phyloP scores from a whole-genome alignment of 371 early-diverging fungal species.

The Haplosporangium sp. region DNA sequence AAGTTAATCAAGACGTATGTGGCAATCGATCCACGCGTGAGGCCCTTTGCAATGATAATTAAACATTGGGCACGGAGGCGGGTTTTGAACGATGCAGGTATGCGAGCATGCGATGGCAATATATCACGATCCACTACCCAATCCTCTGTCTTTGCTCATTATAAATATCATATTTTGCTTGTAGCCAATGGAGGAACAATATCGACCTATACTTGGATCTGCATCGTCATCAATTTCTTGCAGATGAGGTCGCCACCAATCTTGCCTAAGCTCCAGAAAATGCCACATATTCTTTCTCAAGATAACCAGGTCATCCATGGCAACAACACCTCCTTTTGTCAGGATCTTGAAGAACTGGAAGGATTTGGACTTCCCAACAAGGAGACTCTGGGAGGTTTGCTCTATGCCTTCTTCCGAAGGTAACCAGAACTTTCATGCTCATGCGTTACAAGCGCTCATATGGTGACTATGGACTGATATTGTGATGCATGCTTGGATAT shows the following conservation, averaged over 20 bases:
- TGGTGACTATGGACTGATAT: neutral
- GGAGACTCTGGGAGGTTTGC: conserved; percentile 81
- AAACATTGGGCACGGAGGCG: conserved; percentile 87
- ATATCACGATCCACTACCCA: neutral
- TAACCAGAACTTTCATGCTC: conserved; percentile 26
- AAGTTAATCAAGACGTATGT: conserved; percentile 82
- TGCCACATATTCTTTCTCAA: conserved; percentile 46
- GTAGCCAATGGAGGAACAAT: conserved; percentile 91
- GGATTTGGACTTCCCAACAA: conserved; percentile 77
- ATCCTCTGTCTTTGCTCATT: neutral
- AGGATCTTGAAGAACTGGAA: conserved; percentile 67
- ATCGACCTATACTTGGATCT: conserved; percentile 94
- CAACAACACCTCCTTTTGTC: conserved; percentile 69
- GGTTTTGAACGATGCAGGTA: conserved; percentile 78
- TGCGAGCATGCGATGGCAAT: neutral
- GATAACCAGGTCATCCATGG: conserved; percentile 57
- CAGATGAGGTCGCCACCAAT: conserved; percentile 92
- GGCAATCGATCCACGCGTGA: conserved; percentile 81
- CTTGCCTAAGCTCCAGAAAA: conserved; percentile 84
- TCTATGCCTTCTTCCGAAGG: conserved; percentile 87
- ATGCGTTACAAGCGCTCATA: neutral
- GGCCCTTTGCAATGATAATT: conserved; percentile 78
- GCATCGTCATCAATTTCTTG: conserved; percentile 88
- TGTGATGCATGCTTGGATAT: no score
- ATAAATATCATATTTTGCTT: neutral